Evolutionary conservation across 2,329 filamentous ascomycete genomes (phyloP).

Genomic region (Neofusicoccum ribis): DNA sequence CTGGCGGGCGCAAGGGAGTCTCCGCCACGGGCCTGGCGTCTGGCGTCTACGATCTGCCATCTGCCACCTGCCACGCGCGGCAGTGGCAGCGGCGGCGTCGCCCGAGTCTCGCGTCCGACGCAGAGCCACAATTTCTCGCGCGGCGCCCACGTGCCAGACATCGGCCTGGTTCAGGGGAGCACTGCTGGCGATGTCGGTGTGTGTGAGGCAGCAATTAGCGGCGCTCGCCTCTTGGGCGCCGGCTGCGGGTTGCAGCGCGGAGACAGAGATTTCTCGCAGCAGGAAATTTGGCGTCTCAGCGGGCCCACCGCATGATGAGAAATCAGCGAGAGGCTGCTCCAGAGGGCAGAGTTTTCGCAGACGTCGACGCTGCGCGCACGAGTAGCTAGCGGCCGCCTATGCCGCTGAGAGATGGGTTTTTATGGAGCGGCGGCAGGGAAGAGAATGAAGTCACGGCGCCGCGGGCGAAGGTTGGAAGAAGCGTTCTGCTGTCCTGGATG

Average conservation of each 20-base stretch:
- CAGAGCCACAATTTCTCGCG: background rate
- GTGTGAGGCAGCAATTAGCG: conserved; percentile 6
- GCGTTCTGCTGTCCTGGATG: conserved; percentile 14
- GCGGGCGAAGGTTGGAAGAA: conserved; percentile 19
- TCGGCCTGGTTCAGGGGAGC: conserved; percentile 8
- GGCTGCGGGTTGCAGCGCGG: background rate
- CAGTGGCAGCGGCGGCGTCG: background rate
- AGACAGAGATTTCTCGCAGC: background rate
- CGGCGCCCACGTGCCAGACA: conserved; percentile 11
- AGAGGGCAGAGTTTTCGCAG: too few relatives aligned
- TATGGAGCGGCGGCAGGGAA: conserved; percentile 16
- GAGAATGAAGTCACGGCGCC: background rate
- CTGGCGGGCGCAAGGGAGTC: conserved; percentile 1
- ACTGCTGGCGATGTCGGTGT: background rate
- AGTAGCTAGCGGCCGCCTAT: conserved; percentile 16
- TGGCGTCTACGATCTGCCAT: too few relatives aligned
- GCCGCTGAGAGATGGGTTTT: conserved; percentile 11
- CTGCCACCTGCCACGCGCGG: background rate
- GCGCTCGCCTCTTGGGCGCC: conserved; percentile 1
- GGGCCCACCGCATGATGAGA: conserved; percentile 7
- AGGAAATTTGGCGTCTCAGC: conserved; percentile 7
- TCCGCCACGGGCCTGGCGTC: background rate
- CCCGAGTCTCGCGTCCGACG: background rate
- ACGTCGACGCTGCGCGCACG: background rate
- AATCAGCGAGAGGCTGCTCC: background rate